Conservation (phyloP, 208 protist genomes). For the Trypanosoma boissoni region DNA sequence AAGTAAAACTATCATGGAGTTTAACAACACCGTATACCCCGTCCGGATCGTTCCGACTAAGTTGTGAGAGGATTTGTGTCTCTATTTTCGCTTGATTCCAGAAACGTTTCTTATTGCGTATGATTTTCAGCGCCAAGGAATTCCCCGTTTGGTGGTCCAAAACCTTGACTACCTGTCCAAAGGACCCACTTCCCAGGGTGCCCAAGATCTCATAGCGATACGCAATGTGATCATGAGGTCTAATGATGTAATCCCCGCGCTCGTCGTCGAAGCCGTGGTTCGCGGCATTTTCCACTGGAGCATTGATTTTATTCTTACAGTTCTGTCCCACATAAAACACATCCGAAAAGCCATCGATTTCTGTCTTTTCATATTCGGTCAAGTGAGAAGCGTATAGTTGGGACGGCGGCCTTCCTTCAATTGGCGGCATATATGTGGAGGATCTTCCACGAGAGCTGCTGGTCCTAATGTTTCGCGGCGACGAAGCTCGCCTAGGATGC, state of each 20-base stretch:
- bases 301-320: conserved; percentile 54
- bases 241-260: conserved; percentile 90
- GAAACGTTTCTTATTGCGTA: conserved; percentile 68
- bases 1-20: conserved; percentile 69
- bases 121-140: conserved; percentile 80
- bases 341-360: conserved; percentile 46
- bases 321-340: conserved; percentile 74
- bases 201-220: conserved; percentile 89
- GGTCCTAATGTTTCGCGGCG: not conserved
- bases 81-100: conserved; percentile 70
- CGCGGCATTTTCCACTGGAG: conserved; percentile 31
- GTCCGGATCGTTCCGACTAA: conserved; percentile 55
- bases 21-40: conserved; percentile 67
- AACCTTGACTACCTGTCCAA: conserved; percentile 84
- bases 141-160: conserved; percentile 44
- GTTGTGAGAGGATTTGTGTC: conserved; percentile 71
- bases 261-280: conserved; percentile 94
- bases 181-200: conserved; percentile 76
- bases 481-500: not conserved
- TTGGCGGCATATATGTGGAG: not conserved
- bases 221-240: conserved; percentile 89
- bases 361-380: conserved; percentile 59
- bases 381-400: conserved; percentile 32
- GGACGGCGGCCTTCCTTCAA: not conserved
- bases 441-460: not conserved